Conservation (phyloP, 2,329 filamentous ascomycete species). For the Sporothrix variecibatus region DNA sequence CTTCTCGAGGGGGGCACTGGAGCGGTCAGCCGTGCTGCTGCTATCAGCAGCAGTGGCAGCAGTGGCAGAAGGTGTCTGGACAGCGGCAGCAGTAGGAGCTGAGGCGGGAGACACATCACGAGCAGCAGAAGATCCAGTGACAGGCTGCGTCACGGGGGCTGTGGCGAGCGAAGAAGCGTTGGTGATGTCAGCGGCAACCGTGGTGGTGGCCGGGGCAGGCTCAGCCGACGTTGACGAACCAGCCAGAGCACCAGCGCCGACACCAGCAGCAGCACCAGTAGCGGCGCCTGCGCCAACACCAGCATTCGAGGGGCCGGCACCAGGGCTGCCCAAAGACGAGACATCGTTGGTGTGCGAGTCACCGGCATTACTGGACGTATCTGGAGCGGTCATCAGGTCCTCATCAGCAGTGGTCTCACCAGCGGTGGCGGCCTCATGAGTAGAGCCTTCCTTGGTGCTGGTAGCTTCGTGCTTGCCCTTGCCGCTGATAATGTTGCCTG, state of each 20-base stretch:
- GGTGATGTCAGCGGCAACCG: neutral
- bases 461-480: constrained; percentile 3
- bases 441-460: neutral
- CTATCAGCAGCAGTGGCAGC: neutral
- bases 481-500: neutral
- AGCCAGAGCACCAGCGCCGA: neutral
- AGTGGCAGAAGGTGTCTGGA: neutral
- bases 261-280: neutral
- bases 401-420: neutral
- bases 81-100: neutral
- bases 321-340: neutral
- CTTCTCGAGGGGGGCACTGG: neutral
- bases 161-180: constrained; percentile 3
- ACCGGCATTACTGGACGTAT: neutral
- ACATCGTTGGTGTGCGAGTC: constrained; percentile 1
- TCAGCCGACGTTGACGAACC: neutral
- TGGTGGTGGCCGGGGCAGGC: neutral
- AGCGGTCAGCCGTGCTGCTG: neutral
- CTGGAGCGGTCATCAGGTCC: constrained; percentile 23
- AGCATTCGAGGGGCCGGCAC: neutral
- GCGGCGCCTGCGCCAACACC: neutral
- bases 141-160: neutral
- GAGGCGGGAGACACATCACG: neutral
- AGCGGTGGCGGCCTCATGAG: neutral
- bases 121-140: neutral